Conservation (phyloP, 306 rosid species). For the Oemleria cerasiformis region DNA sequence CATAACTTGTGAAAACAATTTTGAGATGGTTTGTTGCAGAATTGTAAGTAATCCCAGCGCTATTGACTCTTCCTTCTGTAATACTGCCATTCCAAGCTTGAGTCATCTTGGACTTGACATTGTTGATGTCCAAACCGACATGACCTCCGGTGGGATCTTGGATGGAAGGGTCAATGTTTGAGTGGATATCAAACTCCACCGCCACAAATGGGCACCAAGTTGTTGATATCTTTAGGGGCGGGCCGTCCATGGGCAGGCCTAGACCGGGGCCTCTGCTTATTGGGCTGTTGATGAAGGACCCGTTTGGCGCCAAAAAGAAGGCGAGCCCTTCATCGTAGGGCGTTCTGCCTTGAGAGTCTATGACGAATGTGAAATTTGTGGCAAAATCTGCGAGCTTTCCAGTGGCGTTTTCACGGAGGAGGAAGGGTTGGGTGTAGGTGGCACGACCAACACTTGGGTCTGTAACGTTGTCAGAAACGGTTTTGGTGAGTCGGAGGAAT, state of each 20-base stretch:
- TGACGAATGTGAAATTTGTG: neutral
- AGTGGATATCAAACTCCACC: constrained; percentile 45
- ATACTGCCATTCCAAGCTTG: neutral
- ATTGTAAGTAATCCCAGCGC: neutral
- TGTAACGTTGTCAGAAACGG: neutral
- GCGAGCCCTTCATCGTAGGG: neutral
- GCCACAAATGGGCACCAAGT: constrained; percentile 22
- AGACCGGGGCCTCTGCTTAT: neutral
- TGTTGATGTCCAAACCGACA: constrained; percentile 45
- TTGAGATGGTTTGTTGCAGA: neutral
- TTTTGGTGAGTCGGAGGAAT: neutral
- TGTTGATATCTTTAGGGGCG: too few species aligned
- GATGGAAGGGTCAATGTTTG: neutral
- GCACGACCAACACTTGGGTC: neutral
- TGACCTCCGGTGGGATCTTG: constrained; percentile 31
- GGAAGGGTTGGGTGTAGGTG: constrained; percentile 11
- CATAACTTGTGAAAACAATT: neutral
- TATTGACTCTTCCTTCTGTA: neutral
- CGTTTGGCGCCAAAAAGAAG: constrained; percentile 2
- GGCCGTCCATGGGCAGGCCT: neutral
- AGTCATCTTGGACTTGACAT: constrained; percentile 24
- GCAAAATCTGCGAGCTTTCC: neutral
- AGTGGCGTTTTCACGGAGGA: neutral
- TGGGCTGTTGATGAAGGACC: neutral
- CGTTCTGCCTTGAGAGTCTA: neutral